Percentiles rank a stretch among this genome's conserved stretches.
Evolutionary conservation across 805 yeast species (phyloP).

Genomic region (Yarrowia phangngaensis): DNA sequence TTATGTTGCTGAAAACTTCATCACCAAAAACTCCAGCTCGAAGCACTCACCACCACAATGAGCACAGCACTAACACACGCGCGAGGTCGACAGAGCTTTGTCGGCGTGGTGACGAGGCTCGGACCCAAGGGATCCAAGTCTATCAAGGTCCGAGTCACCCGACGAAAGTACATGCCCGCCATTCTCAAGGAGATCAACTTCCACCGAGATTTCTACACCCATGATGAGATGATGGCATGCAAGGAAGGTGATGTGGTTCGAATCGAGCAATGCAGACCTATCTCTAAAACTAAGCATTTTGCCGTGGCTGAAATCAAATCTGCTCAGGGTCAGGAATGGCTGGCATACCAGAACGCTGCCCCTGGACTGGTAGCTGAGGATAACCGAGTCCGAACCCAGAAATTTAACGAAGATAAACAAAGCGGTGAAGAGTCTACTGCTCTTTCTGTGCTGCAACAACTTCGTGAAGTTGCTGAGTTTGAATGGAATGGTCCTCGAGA

Average conservation of each 20-base stretch:
- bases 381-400: conserved; percentile 54
- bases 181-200: conserved; percentile 56
- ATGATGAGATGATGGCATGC: conserved; percentile 87
- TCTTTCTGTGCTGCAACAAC: conserved; percentile 32
- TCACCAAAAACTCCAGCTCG: too few relatives aligned
- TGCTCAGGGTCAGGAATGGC: conserved; percentile 89
- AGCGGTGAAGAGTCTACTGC: conserved; percentile 32
- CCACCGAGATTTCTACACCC: conserved; percentile 82
- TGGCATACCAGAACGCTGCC: conserved; percentile 69
- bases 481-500: conserved; percentile 32
- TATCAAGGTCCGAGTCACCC: conserved; percentile 84
- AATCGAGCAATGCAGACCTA: conserved; percentile 76
- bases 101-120: conserved; percentile 91
- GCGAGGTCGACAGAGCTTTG: conserved; percentile 86
- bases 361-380: conserved; percentile 62
- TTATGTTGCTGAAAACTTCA: too few relatives aligned
- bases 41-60: too few relatives aligned
- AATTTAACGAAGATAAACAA: conserved; percentile 52
- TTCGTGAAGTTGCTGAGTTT: conserved; percentile 31
- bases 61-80: conserved; percentile 1
- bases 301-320: conserved; percentile 88
- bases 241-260: conserved; percentile 95
- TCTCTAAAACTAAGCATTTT: conserved; percentile 76
- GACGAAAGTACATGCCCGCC: conserved; percentile 61
- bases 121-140: conserved; percentile 90